Evolutionary conservation across 78 protist genomes (phyloP).

Genomic region (Salpingoeca rosetta): DNA sequence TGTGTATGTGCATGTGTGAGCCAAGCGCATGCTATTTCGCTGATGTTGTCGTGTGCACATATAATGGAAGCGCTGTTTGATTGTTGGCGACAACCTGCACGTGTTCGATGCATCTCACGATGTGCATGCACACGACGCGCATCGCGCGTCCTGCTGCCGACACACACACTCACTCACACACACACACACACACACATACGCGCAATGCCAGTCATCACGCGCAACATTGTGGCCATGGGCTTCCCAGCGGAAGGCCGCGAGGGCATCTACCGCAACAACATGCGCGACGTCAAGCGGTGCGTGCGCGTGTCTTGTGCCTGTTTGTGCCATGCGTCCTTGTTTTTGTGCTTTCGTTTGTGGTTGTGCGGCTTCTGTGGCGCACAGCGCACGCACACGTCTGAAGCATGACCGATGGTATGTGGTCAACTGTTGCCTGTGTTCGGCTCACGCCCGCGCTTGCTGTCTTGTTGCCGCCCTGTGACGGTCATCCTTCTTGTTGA

Average conservation of each 20-base stretch:
- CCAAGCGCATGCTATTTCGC: neutral
- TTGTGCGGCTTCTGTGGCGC: too few species aligned
- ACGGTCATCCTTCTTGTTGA: neutral
- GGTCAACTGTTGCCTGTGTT: neutral
- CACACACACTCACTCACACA: neutral
- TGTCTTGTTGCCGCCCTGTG: neutral
- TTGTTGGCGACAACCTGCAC: neutral
- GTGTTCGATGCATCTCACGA: neutral
- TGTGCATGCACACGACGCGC: neutral
- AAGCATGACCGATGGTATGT: too few species aligned
- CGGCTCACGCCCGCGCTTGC: neutral
- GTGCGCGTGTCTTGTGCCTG: neutral
- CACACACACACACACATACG: neutral
- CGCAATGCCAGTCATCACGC: constrained; percentile 11
- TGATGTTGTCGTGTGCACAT: neutral
- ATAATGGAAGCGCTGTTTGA: neutral
- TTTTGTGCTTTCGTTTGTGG: too few species aligned
- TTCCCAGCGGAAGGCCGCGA: constrained; percentile 31
- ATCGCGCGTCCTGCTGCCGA: neutral
- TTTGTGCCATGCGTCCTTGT: too few species aligned
- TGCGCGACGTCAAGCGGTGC: constrained; percentile 15
- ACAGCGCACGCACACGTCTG: too few species aligned
- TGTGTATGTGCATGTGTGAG: neutral
- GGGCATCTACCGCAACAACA: constrained; percentile 36
- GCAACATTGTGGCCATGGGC: constrained; percentile 39